phyloP scores from a whole-genome alignment of 768 basidiomycete species.

The Tulasnella sp. region DNA sequence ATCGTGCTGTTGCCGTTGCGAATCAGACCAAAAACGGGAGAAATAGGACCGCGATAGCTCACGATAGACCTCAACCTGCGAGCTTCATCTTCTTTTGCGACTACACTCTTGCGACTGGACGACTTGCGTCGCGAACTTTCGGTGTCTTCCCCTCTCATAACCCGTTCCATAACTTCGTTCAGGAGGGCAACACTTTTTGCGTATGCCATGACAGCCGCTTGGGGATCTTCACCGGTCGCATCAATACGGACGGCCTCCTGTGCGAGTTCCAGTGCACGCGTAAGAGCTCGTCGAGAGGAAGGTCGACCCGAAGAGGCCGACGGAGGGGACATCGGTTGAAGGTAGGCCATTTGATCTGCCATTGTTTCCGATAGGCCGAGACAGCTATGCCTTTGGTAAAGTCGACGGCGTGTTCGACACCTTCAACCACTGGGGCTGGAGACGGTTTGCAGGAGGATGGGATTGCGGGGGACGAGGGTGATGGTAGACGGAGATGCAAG shows the following conservation, averaged over 20 bases:
- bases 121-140: conserved; percentile 34
- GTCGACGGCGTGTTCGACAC: no score
- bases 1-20: conserved; percentile 88
- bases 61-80: conserved; percentile 77
- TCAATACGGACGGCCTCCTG: conserved; percentile 84
- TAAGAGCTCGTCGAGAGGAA: conserved; percentile 76
- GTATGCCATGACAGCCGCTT: conserved; percentile 82
- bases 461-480: no score
- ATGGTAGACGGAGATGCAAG: no score
- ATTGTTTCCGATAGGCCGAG: no score
- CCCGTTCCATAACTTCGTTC: conserved; percentile 86
- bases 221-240: conserved; percentile 75
- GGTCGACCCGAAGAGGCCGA: conserved; percentile 33
- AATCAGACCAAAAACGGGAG: neutral
- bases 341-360: conserved; percentile 11
- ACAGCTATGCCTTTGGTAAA: no score
- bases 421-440: no score
- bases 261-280: conserved; percentile 73
- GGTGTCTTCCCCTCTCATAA: conserved; percentile 69
- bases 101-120: conserved; percentile 44
- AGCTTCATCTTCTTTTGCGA: conserved; percentile 88
- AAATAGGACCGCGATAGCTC: conserved; percentile 29
- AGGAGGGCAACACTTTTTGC: conserved; percentile 74
- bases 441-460: no score
- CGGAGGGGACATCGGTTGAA: conserved; percentile 1